phyloP scores from a whole-genome alignment of 169 alveolate species.

The Plasmodium gonderi region DNA sequence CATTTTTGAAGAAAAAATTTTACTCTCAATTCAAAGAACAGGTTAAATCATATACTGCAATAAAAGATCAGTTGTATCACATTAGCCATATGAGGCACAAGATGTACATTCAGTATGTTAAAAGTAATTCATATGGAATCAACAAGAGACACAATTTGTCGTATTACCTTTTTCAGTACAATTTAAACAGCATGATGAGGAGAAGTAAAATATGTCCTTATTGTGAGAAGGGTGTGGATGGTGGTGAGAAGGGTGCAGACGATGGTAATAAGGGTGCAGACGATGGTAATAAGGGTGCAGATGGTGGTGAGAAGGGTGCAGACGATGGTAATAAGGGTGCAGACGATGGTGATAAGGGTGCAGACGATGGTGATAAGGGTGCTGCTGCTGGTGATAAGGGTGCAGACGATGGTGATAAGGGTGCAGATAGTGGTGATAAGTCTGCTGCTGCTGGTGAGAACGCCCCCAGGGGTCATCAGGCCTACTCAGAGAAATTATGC shows the following conservation, averaged over 20 bases:
- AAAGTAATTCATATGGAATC: neutral
- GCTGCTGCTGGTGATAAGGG: neutral
- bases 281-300: too few species aligned
- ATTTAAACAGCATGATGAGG: slow-evolving; percentile 12
- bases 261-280: too few species aligned
- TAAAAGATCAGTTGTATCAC: slow-evolving; percentile 38
- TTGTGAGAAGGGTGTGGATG: neutral
- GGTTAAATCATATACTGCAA: neutral
- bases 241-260: neutral
- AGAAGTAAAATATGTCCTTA: neutral
- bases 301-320: neutral
- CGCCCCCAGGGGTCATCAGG: neutral
- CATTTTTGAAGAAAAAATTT: slow-evolving; percentile 5
- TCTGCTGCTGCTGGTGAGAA: neutral
- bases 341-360: too few species aligned
- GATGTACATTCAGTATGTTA: neutral
- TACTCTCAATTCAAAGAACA: neutral
- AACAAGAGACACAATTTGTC: slow-evolving; percentile 5
- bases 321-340: too few species aligned
- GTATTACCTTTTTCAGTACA: slow-evolving; percentile 21
- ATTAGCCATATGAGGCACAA: slow-evolving; percentile 27
- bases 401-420: too few species aligned
- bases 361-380: neutral
- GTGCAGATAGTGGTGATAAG: neutral
- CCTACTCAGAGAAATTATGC: too few species aligned